Conservation (phyloP, 2,329 filamentous ascomycete species). For the Fusarium napiforme region DNA sequence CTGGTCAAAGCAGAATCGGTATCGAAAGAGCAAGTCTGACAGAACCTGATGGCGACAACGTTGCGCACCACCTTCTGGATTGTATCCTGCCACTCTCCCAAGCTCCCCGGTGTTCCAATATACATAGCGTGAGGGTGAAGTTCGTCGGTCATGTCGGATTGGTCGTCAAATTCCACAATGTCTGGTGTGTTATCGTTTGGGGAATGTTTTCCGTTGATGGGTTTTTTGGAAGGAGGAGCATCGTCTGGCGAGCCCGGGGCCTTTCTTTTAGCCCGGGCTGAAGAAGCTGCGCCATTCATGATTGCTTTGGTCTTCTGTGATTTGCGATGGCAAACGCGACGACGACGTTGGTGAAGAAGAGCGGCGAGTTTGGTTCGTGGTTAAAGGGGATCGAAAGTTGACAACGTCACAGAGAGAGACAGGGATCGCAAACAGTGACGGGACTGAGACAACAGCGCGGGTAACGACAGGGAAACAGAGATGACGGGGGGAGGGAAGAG, state of each 20-base stretch:
- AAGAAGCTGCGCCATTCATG: conserved; percentile 58
- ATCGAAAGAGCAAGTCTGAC: conserved; percentile 96
- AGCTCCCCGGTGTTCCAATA: conserved; percentile 52
- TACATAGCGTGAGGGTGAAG: conserved; percentile 51
- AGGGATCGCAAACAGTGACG: conserved; percentile 36
- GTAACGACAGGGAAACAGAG: conserved; percentile 45
- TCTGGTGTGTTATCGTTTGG: conserved; percentile 63
- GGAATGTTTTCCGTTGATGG: conserved; percentile 60
- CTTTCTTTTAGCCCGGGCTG: conserved; percentile 64
- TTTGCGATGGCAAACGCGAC: conserved; percentile 3
- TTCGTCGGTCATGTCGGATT: conserved; percentile 56
- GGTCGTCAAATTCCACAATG: conserved; percentile 52
- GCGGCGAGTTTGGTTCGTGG: conserved; percentile 1
- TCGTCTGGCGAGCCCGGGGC: conserved; percentile 56
- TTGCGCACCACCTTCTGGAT: conserved; percentile 94
- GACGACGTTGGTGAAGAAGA: conserved; percentile 16
- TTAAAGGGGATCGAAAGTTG: conserved; percentile 24
- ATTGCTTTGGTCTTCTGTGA: conserved; percentile 22
- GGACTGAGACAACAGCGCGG: conserved; percentile 27
- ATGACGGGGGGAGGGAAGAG: not conserved
- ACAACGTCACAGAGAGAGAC: conserved; percentile 26
- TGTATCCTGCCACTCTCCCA: conserved; percentile 88
- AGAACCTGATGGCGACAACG: conserved; percentile 99
- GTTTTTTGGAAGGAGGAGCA: conserved; percentile 50
- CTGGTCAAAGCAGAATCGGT: conserved; percentile 94